A percentile compares a stretch with the other conserved stretches of the same genome.
phyloP scores from a whole-genome alignment of 768 basidiomycete genomes.

The Lentinula raphanica region DNA sequence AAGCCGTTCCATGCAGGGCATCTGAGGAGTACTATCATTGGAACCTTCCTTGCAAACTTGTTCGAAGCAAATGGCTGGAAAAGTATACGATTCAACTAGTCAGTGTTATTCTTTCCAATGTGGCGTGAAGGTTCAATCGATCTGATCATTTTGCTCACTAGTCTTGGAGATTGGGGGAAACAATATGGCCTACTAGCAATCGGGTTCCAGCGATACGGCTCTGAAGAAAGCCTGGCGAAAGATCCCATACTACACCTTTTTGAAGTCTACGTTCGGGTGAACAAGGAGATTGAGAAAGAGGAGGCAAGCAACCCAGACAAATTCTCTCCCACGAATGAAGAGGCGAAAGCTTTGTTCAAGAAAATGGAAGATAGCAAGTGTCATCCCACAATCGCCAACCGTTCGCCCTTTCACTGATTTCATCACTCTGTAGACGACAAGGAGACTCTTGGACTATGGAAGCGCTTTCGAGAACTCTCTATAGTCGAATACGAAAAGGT shows the following conservation, averaged over 20 bases:
- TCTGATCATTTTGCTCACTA: background rate
- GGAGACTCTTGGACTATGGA: conserved; percentile 29
- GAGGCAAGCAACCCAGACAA: conserved; percentile 22
- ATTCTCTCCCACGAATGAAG: conserved; percentile 4
- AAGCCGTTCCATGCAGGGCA: conserved; percentile 40
- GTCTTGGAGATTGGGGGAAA: conserved; percentile 34
- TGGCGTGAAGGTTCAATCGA: background rate
- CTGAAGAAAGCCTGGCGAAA: conserved; percentile 27
- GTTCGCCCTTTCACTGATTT: background rate
- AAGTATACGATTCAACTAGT: conserved; percentile 32
- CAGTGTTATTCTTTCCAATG: background rate
- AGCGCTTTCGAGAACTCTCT: conserved; percentile 33
- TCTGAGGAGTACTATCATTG: conserved; percentile 36
- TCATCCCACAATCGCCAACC: background rate
- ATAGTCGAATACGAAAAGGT: conserved; percentile 29
- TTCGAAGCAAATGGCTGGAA: conserved; percentile 34
- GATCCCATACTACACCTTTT: conserved; percentile 38
- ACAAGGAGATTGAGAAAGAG: conserved; percentile 12
- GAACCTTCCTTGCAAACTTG: conserved; percentile 34
- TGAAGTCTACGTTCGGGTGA: conserved; percentile 35
- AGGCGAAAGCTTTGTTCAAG: conserved; percentile 27
- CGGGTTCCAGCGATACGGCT: conserved; percentile 33
- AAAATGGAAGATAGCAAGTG: conserved; percentile 29
- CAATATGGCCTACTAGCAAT: conserved; percentile 31
- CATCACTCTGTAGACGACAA: conserved; percentile 17